Evolutionary conservation across 2,329 filamentous ascomycete genomes (phyloP), one percentile per base, ranked within the genome.

Genomic region (Trichoderma simmonsii): DNA sequence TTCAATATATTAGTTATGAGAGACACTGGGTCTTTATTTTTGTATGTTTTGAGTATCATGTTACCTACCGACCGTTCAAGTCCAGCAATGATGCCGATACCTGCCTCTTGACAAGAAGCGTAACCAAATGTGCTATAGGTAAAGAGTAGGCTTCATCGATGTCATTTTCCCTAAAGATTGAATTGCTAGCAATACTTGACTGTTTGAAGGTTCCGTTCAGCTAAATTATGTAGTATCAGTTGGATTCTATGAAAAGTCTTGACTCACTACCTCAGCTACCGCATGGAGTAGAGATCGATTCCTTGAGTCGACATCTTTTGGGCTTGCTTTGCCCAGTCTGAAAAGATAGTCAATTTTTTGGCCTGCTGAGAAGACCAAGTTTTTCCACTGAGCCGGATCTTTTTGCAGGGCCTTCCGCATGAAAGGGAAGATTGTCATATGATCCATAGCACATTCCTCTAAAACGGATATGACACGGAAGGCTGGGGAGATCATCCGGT

Each of bases 331-430:
- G 15, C 8, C 26, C 56, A 30, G 6, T n/a, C 14, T n/a, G 26
- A 59, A 59, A 15, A 59, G 26, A 15, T 2, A 28, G 12, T 59
- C 56, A 30, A 59, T 15, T n/a, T 59, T 59, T 1, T n/a, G 15
- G 6, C 15, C 11, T 32, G 56, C 56, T 32, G 7, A 26, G 15
- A 59, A 15, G 3, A 3, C 11, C 5, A 59, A 3, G 2, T 8
- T 26, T 30, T 59, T 8, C 56, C 56, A 59, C 56, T 59, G 56
- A 30, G n/a, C n/a, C n/a, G n/a, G n/a, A n/a, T n/a, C n/a, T n/a
- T n/a, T n/a, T n/a, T n/a, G n/a, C n/a, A n/a, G n/a, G n/a, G n/a
- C n/a, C n/a, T n/a, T n/a, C n/a, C n/a, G n/a, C n/a, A n/a, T n/a
- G n/a, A n/a, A n/a, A n/a, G n/a, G n/a, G n/a, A n/a, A n/a, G n/a